Percentiles rank a stretch among this genome's conserved stretches.
These are phyloP conservation scores for Starmerella stellata DNA, from an alignment of 805 yeast species.

Conservation along the genomic window DNA sequence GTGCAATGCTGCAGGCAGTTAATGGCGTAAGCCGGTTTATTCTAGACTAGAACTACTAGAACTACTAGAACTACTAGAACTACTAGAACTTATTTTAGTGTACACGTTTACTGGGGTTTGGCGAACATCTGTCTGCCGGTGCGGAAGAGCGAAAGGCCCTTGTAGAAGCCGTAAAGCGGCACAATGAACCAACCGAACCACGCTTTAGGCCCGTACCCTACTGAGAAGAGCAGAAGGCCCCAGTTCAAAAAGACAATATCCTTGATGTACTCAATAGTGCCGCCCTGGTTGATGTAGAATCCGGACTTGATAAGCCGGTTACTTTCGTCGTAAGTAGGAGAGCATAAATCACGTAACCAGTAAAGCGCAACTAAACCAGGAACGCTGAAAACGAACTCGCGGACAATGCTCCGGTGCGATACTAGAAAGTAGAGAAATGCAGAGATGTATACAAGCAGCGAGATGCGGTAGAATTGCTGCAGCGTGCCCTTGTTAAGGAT, in stretches of 20 bases:
- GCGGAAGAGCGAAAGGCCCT: slow-evolving; percentile 13
- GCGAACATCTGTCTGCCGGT: slow-evolving; percentile 12
- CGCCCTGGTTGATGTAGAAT: slow-evolving; percentile 40
- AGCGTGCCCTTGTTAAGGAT: slow-evolving; percentile 22
- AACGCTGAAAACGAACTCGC: slow-evolving; percentile 27
- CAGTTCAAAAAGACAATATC: slow-evolving; percentile 53
- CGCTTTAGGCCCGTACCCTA: slow-evolving; percentile 38
- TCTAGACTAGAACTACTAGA: no score
- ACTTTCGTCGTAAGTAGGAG: slow-evolving; percentile 36
- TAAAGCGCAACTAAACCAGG: slow-evolving; percentile 33
- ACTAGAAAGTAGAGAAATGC: slow-evolving; percentile 26
- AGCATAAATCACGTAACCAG: slow-evolving; percentile 39
- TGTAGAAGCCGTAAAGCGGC: slow-evolving; percentile 13
- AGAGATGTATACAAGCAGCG: slow-evolving; percentile 27
- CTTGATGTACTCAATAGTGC: slow-evolving; percentile 55
- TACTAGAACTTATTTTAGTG: no score
- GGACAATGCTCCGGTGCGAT: slow-evolving; percentile 32
- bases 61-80: no score
- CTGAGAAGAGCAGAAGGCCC: slow-evolving; percentile 36
- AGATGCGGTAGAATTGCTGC: slow-evolving; percentile 22
- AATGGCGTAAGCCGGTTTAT: no score
- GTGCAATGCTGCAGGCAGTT: no score
- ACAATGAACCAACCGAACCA: slow-evolving; percentile 35
- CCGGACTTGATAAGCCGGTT: slow-evolving; percentile 35
- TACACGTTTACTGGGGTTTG: no score